Percentiles rank a stretch among this genome's conserved stretches.
phyloP scores from a whole-genome alignment of 129 eudicot genomes.

The Daucus carota region DH1_v3.0 NC_030386.2:31836001-31836500 shows the following conservation, averaged over 20 bases:
- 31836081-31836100: too few relatives aligned
- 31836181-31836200: not conserved
- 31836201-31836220: not conserved
- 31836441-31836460: not conserved
- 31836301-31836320: not conserved
- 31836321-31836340: not conserved
- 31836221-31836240: not conserved
- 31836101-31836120: too few relatives aligned
- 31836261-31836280: not conserved
- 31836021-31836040: not conserved
- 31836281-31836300: slow-evolving; percentile 4
- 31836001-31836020: too few relatives aligned
- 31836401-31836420: not conserved
- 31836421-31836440: not conserved
- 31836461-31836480: slow-evolving; percentile 9
- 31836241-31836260: not conserved
- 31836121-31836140: not conserved
- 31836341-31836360: not conserved
- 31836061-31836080: too few relatives aligned
- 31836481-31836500: not conserved
- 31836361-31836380: not conserved
- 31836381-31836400: not conserved
- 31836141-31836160: not conserved
- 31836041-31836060: not conserved
- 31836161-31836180: not conserved